Base-by-base conservation (phyloP, 495 filamentous ascomycete genomes). In the Eremomyces bilateralis region DNA sequence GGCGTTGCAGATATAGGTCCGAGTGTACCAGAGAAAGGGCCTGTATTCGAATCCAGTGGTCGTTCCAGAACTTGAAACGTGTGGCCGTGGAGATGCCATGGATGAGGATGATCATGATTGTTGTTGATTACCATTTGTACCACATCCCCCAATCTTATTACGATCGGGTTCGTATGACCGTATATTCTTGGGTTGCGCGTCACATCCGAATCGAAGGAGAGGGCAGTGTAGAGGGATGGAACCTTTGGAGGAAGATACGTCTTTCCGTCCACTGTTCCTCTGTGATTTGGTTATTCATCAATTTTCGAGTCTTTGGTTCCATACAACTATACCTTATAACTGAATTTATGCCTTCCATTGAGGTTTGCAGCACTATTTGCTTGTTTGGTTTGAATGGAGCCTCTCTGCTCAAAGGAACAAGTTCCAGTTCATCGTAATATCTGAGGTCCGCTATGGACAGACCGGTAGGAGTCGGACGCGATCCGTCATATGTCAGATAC, bases 21-120 rank as follows among this genome's bases (percentile, higher is more conserved):
- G 36, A 58, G 52, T 38, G 53, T 43, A 37, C 62, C 39, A 33
- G 60, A 41, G 46, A 60, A 64, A 42, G 46, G 41, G 4, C 61
- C 61, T 2, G 55, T 63, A 15, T 69, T 54, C 0, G 65, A 60
- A 1, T 48, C 41, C 1, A 8, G 24, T 13, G 70, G 59, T 1
- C 75, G 67, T 18, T 57, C 53, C 22, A 80, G 49, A 4, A 80
- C 55, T 46, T 88, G 80, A 58, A 84, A 88, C 39, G 70, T 65
- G 55, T 90, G 82, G 1, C 81, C 82, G 61, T 91, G 81, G 1
- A 90, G 59, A 58, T 91, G 80, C 64, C 88, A 88, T 0, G 82
- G 82, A 49, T 92, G 81, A 13, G 62, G 67, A 29, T 76, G 76
- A 0, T 63, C 46, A 42, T 83, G 78, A 10, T 62, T 46, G 48